These are phyloP conservation scores for Hymenoscyphus linearis DNA, from an alignment of 2,329 filamentous ascomycete genomes.

Conservation along the genomic window DNA sequence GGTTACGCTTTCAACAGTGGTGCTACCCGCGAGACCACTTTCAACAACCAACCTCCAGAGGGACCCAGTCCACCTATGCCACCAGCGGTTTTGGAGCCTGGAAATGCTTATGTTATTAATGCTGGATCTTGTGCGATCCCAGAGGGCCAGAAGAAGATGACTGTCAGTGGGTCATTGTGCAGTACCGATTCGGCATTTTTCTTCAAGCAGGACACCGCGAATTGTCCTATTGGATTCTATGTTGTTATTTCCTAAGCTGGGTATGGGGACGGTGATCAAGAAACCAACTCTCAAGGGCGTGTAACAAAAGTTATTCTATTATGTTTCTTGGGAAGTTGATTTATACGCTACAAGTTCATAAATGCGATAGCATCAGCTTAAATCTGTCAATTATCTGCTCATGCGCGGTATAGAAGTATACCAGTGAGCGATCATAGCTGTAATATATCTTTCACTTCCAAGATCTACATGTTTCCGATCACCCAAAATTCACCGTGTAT, in stretches of 20 bases:
- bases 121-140: slow-evolving; percentile 6
- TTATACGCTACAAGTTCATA: too few species aligned
- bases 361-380: too few species aligned
- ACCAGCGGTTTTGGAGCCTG: slow-evolving; percentile 11
- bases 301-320: too few species aligned
- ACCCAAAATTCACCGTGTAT: too few species aligned
- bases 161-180: slow-evolving; percentile 16
- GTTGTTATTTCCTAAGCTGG: slow-evolving; percentile 32
- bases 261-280: neutral
- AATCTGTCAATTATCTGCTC: too few species aligned
- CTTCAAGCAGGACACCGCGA: slow-evolving; percentile 9
- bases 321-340: too few species aligned
- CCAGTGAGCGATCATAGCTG: too few species aligned
- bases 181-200: slow-evolving; percentile 12
- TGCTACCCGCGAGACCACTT: slow-evolving; percentile 15
- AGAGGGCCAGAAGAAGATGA: slow-evolving; percentile 3
- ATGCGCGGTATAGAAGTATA: too few species aligned
- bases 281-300: neutral
- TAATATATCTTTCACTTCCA: too few species aligned
- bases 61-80: slow-evolving; percentile 17
- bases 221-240: slow-evolving; percentile 26
- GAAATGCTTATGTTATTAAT: slow-evolving; percentile 16
- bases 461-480: too few species aligned
- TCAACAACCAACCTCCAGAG: slow-evolving; percentile 14
- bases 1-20: slow-evolving; percentile 16